Base-by-base conservation (phyloP, 2,329 filamentous ascomycete genomes). In the Ophiostoma tasmaniense region DNA sequence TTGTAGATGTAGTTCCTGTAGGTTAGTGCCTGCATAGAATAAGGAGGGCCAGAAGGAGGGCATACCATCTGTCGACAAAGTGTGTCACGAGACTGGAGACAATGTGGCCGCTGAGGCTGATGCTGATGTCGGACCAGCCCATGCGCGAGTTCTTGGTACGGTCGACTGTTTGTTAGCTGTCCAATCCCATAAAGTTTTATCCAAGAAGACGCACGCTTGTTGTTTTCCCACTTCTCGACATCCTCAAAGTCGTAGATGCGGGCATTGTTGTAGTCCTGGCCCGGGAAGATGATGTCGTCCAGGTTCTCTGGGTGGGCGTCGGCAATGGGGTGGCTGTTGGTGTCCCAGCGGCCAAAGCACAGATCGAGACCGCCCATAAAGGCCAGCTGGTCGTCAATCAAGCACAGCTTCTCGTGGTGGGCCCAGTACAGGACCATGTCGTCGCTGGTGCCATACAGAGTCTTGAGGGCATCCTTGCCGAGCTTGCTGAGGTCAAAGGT, bases 311-410 rank as follows among this genome's bases (percentile, higher is more conserved):
- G 92, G 76, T 97, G 93, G 17, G 88, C 89, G 78, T 96, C 92
- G 3, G 92, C 87, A 72, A 97, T 92, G 0, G 90, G 87, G 76
- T 97, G 93, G 70, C 89, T 88, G 77, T 91, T 91, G 7, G 91
- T 96, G 74, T 97, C 93, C 86, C 91, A 97, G 75, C 93, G 85
- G 45, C 93, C 93, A 74, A 93, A 97, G 76, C 86, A 97, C 74
- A 96, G 82, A 78, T 97, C 93, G 1, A 97, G 81, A 25, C 93
- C 93, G 66, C 92, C 93, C 93, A 97, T 97, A 76, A 97, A 97
- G 1, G 89, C 92, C 69, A 89, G 82, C 11, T 83, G 82, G n/a
- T 89, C 87, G 76, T 97, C 93, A 20, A 97, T 80, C 1, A 97
- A 76, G 73, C 91, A 92, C 0, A 97, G 84, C 79, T 97, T 97